These are phyloP conservation scores for Blumeriella jaapii DNA, from an alignment of 2,329 filamentous ascomycete species.

Conservation along the genomic window DNA sequence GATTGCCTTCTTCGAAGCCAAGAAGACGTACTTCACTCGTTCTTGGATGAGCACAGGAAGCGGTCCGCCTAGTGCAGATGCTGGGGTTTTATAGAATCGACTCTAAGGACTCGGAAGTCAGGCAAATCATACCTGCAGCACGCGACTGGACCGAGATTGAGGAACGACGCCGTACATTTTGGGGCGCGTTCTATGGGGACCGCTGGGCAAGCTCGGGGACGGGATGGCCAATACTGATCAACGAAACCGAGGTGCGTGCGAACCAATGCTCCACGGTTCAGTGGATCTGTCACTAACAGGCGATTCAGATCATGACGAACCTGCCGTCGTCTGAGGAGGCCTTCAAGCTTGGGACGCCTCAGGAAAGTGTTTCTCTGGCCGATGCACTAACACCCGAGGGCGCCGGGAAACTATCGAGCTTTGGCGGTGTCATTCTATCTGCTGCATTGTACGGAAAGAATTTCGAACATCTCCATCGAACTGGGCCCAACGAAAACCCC, in stretches of 20 bases:
- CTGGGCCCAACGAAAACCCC: constrained; percentile 56
- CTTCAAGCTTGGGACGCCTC: constrained; percentile 54
- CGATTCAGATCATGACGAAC: constrained; percentile 43
- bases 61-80: constrained; percentile 63
- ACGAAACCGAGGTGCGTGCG: constrained; percentile 50
- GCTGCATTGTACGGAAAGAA: constrained; percentile 74
- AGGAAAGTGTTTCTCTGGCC: constrained; percentile 50
- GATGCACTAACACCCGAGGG: constrained; percentile 42
- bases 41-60: constrained; percentile 75
- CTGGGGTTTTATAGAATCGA: constrained; percentile 76
- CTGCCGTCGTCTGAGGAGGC: constrained; percentile 72
- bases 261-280: no score
- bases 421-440: constrained; percentile 61
- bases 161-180: constrained; percentile 76
- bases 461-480: constrained; percentile 66
- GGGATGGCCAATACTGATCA: constrained; percentile 70
- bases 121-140: constrained; percentile 62
- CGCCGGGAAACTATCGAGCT: constrained; percentile 53
- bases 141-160: constrained; percentile 72
- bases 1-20: constrained; percentile 70
- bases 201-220: constrained; percentile 66
- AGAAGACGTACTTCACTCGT: constrained; percentile 71
- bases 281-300: constrained; percentile 3
- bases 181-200: constrained; percentile 74
- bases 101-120: constrained; percentile 50